A percentile compares a stretch with the other conserved stretches of the same genome.
Evolutionary conservation across 352 stramenopile species (phyloP).

Genomic region (Blastocystis sp.): DNA sequence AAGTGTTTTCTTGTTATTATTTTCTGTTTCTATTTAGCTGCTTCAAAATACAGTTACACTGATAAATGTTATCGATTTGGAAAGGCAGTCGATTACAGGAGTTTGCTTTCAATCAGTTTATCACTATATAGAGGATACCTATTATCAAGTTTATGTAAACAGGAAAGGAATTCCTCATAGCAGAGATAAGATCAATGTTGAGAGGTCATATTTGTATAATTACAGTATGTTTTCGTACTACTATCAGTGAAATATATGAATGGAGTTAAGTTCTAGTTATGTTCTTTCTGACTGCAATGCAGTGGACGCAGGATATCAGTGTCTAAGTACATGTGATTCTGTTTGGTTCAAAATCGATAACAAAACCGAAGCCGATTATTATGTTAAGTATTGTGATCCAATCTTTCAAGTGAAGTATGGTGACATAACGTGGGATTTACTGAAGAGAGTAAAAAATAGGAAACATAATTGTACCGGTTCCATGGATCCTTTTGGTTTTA

Average conservation of each 20-base stretch:
- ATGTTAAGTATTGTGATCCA: background rate
- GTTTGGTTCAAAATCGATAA: background rate
- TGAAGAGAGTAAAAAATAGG: background rate
- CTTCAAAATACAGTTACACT: background rate
- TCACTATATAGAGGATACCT: background rate
- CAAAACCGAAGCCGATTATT: background rate
- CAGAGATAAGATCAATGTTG: background rate
- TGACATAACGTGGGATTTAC: background rate
- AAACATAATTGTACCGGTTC: background rate
- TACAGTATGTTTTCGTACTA: background rate
- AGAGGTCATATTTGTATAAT: background rate
- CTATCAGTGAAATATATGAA: background rate
- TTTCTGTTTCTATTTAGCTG: background rate
- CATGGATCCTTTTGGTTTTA: background rate
- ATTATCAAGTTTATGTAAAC: background rate
- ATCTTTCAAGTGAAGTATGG: background rate
- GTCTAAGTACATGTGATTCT: background rate
- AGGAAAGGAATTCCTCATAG: background rate
- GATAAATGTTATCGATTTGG: background rate
- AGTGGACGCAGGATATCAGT: background rate
- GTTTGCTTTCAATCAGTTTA: background rate
- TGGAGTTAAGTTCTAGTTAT: background rate
- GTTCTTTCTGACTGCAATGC: background rate
- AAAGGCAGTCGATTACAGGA: background rate
- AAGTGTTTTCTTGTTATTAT: background rate